Base-by-base conservation (phyloP, 2,329 filamentous ascomycete genomes). In the Alternaria panax region DNA sequence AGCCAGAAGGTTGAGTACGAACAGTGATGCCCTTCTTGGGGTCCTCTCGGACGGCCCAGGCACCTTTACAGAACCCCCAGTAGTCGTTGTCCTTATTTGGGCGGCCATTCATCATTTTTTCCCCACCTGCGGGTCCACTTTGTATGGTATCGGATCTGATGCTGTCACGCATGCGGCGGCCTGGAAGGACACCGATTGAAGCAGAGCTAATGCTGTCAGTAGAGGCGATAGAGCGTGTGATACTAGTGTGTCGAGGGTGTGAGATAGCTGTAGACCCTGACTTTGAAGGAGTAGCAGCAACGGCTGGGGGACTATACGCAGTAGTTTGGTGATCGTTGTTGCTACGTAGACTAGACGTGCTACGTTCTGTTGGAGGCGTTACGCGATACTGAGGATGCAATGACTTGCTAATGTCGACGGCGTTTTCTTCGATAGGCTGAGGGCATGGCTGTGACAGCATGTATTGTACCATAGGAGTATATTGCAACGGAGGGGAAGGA, bases 41-140 rank as follows among this genome's bases (percentile, higher is more conserved):
- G 14, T 78, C 74, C 60, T 76, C 74, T 32, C 76, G 72, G 3
- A 71, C 63, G 1, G 68, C 68, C 77, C 77, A 79, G 2, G 77
- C 71, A 32, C 78, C 78, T 68, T 78, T 78, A 67, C 78, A 80
- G 66, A 79, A 80, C 20, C 77, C 77, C 73, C 75, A 78, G 66
- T 79, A 79, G 59, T 75, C 70, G 62, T 79, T 79, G n/a, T 71
- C 68, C 60, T 77, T 79, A 66, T 72, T 75, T 1, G 77, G 75
- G 4, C 77, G 75, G 38, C 75, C 75, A 18, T 63, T 52, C 66
- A 78, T 74, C 66, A 73, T 74, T n/a, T 57, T 66, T 14, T 72
- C 64, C 38, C 67, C 64, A 4, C 59, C 61, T 1, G 62, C 48
- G 8, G 64, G 59, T 14, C 63, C 63, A 42, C 63, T 63, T 38